Percentiles rank a stretch among this genome's conserved stretches.
These are phyloP conservation scores for Colletotrichum somersetense DNA, from an alignment of 2,329 filamentous ascomycete species.

Conservation along the genomic window DNA sequence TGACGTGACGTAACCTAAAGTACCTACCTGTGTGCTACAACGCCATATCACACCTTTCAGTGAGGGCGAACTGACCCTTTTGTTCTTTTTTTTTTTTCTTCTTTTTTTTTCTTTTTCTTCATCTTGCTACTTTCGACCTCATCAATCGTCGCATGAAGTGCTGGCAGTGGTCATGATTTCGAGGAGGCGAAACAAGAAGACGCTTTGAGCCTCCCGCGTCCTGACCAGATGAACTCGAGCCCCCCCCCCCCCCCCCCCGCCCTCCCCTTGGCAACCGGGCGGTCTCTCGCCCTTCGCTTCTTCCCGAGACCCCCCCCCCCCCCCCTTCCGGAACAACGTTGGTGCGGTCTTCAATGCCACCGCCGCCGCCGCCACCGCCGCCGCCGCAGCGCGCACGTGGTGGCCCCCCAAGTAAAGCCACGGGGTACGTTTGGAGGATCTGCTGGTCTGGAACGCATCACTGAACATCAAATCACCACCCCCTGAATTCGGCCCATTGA, in stretches of 20 bases:
- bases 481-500: background rate
- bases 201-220: conserved; percentile 34
- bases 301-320: too few relatives aligned
- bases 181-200: conserved; percentile 2
- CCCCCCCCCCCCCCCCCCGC: too few relatives aligned
- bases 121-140: background rate
- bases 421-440: conserved; percentile 4
- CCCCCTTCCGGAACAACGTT: conserved; percentile 39
- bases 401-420: background rate
- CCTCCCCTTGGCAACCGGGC: too few relatives aligned
- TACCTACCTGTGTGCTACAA: background rate
- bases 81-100: background rate
- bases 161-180: background rate
- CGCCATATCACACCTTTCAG: background rate
- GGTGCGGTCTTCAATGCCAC: conserved; percentile 25
- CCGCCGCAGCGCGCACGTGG: conserved; percentile 11
- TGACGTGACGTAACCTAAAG: background rate
- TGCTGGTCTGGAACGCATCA: background rate
- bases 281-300: too few relatives aligned
- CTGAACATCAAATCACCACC: background rate
- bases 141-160: background rate
- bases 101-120: accelerated
- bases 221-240: conserved; percentile 11
- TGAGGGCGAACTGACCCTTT: background rate
- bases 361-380: too few relatives aligned